Percentiles rank a stretch among this genome's conserved stretches.
Conservation (phyloP, 2,329 filamentous ascomycete genomes). For the Xylariaceae sp. region DNA sequence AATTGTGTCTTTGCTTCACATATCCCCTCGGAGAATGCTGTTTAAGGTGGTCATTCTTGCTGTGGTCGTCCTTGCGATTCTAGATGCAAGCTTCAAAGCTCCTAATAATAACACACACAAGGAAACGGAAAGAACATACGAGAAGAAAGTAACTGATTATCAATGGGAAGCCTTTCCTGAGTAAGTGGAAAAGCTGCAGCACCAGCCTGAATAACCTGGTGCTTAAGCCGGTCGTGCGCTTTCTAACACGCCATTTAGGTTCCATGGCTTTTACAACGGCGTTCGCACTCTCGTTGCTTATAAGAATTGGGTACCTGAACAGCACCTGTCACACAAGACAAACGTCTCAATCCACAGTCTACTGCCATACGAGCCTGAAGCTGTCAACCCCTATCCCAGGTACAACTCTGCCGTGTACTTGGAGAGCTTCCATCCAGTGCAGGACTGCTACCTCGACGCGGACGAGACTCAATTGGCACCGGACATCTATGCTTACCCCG, state of each 20-base stretch:
- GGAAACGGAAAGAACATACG: slow-evolving; percentile 4
- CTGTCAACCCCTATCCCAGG: slow-evolving; percentile 26
- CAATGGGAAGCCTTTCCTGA: slow-evolving; percentile 25
- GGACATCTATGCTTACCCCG: slow-evolving; percentile 48
- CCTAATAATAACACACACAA: slow-evolving; percentile 5
- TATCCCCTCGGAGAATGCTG: slow-evolving; percentile 21
- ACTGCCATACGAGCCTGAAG: slow-evolving; percentile 24
- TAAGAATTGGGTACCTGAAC: slow-evolving; percentile 28
- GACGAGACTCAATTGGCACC: slow-evolving; percentile 35
- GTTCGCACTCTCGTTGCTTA: slow-evolving; percentile 26
- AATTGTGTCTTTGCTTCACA: slow-evolving; percentile 18
- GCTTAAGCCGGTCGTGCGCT: no score
- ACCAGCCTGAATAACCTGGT: no score
- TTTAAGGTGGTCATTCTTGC: slow-evolving; percentile 17
- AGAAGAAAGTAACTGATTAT: slow-evolving; percentile 20
- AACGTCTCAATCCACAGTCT: slow-evolving; percentile 20
- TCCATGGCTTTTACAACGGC: slow-evolving; percentile 27
- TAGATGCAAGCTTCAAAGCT: slow-evolving; percentile 17
- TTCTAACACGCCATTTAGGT: slow-evolving; percentile 11
- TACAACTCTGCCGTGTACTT: slow-evolving; percentile 26
- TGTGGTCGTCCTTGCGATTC: slow-evolving; percentile 18
- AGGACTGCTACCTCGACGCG: slow-evolving; percentile 47
- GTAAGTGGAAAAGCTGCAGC: slow-evolving; percentile 12
- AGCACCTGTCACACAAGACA: slow-evolving; percentile 17
- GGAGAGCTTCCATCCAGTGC: slow-evolving; percentile 24